These are phyloP conservation scores for Wickerhamiella cacticola DNA, from an alignment of 805 yeast genomes.

Conservation along the genomic window DNA sequence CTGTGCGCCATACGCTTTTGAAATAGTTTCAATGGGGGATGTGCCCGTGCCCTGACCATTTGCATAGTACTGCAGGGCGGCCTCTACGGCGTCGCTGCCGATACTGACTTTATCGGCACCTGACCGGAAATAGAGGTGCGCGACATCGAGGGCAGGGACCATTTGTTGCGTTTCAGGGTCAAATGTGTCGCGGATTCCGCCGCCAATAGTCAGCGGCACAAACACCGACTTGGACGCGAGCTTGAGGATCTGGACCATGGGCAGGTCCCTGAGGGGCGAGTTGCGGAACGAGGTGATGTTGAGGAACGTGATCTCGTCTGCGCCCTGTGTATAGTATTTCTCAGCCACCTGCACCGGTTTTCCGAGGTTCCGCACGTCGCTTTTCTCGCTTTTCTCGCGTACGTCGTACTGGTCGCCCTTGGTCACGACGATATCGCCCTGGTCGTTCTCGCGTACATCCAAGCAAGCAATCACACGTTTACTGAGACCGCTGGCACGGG, in stretches of 20 bases:
- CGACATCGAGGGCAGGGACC: conserved; percentile 81
- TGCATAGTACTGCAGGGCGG: conserved; percentile 71
- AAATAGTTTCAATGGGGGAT: conserved; percentile 87
- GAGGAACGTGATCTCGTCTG: conserved; percentile 90
- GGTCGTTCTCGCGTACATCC: conserved; percentile 91
- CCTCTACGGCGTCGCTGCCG: conserved; percentile 92
- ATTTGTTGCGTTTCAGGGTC: conserved; percentile 67
- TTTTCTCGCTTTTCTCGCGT: conserved; percentile 52
- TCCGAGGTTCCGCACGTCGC: conserved; percentile 73
- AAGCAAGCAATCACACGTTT: conserved; percentile 90
- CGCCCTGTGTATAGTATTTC: conserved; percentile 84
- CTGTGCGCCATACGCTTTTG: conserved; percentile 85
- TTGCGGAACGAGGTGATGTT: conserved; percentile 93
- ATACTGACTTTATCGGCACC: conserved; percentile 98
- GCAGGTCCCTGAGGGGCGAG: conserved; percentile 84
- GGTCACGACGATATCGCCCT: conserved; percentile 92
- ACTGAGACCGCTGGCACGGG: conserved; percentile 46
- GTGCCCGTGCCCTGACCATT: conserved; percentile 54
- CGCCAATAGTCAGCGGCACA: conserved; percentile 97
- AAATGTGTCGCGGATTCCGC: conserved; percentile 83
- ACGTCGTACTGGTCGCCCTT: conserved; percentile 99
- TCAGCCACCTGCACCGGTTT: conserved; percentile 93
- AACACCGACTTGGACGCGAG: conserved; percentile 79
- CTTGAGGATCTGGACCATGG: conserved; percentile 84
- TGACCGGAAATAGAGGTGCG: conserved; percentile 79